phyloP scores from a whole-genome alignment of 2,329 filamentous ascomycete genomes.

The Alternaria conjuncta region DNA sequence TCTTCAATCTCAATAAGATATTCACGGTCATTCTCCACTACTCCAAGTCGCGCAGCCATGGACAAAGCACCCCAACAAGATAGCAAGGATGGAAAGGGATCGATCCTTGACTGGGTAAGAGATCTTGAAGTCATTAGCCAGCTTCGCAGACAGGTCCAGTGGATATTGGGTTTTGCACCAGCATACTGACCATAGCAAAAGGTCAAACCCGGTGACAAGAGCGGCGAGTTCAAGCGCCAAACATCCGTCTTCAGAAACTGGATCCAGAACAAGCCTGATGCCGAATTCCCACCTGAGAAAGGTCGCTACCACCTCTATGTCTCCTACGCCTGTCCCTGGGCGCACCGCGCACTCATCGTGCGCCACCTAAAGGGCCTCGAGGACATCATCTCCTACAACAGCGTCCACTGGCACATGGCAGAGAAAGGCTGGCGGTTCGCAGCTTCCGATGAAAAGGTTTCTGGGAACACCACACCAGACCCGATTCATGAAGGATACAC shows the following conservation, averaged over 20 bases:
- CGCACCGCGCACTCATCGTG: slow-evolving; percentile 85
- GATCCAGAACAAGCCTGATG: slow-evolving; percentile 74
- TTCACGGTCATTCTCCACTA: slow-evolving; percentile 19
- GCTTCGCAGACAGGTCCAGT: background rate
- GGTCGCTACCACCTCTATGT: slow-evolving; percentile 94
- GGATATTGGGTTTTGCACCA: background rate
- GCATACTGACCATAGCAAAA: background rate
- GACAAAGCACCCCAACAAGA: slow-evolving; percentile 15
- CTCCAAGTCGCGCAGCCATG: slow-evolving; percentile 16
- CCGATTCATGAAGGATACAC: slow-evolving; percentile 72
- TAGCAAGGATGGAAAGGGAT: background rate
- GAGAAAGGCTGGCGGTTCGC: slow-evolving; percentile 84
- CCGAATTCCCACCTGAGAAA: slow-evolving; percentile 83
- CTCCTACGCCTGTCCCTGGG: slow-evolving; percentile 94
- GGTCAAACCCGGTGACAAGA: slow-evolving; percentile 65
- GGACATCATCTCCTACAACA: slow-evolving; percentile 77
- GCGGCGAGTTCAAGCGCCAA: slow-evolving; percentile 92
- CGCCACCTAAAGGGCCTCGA: slow-evolving; percentile 91
- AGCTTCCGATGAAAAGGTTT: slow-evolving; percentile 65
- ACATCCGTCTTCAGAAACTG: slow-evolving; percentile 80
- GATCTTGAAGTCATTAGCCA: background rate
- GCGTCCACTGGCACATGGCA: slow-evolving; percentile 91
- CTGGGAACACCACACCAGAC: slow-evolving; percentile 64
- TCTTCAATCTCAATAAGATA: slow-evolving; percentile 12
- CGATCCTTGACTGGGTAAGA: slow-evolving; percentile 10